Percentiles rank a stretch among this genome's conserved stretches.
Evolutionary conservation across 2,329 filamentous ascomycete genomes (phyloP).

Genomic region (Emericellopsis atlantica): DNA sequence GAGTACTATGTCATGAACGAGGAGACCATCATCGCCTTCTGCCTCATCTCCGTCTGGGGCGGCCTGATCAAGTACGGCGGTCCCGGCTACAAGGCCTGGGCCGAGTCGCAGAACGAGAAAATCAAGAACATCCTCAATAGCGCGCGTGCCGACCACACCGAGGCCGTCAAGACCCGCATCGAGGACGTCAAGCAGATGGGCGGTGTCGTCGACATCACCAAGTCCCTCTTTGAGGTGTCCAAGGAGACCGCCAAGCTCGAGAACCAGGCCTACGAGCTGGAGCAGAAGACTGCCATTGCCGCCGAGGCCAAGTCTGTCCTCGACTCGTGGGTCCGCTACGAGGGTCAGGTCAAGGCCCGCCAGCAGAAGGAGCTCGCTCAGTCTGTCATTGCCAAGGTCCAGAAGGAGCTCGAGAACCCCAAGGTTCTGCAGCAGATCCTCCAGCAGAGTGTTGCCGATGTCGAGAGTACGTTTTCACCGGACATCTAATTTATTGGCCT

Average conservation of each 20-base stretch:
- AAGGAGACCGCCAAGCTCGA: conserved; percentile 98
- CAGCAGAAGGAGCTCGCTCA: conserved; percentile 95
- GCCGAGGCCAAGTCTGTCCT: conserved; percentile 89
- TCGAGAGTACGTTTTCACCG: conserved; percentile 60
- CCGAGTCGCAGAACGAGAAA: conserved; percentile 76
- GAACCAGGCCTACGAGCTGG: conserved; percentile 90
- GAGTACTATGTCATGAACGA: conserved; percentile 99
- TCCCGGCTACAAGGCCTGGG: conserved; percentile 87
- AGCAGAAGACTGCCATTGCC: conserved; percentile 88
- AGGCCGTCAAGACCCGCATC: conserved; percentile 90
- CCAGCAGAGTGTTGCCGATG: conserved; percentile 87
- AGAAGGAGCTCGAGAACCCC: conserved; percentile 97
- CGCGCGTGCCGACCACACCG: conserved; percentile 86
- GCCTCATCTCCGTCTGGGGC: conserved; percentile 84
- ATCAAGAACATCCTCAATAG: conserved; percentile 92
- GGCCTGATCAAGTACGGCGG: conserved; percentile 89
- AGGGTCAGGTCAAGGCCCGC: conserved; percentile 96
- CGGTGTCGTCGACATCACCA: conserved; percentile 91
- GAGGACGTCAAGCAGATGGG: conserved; percentile 89
- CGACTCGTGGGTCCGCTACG: conserved; percentile 98
- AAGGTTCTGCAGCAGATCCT: conserved; percentile 96
- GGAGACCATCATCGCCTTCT: conserved; percentile 90
- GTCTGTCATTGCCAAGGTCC: conserved; percentile 89
- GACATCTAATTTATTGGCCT: not conserved
- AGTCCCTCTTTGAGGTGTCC: conserved; percentile 92